Evolutionary conservation across 208 protist species (phyloP).

Genomic region (Trypanosoma scelopori): DNA sequence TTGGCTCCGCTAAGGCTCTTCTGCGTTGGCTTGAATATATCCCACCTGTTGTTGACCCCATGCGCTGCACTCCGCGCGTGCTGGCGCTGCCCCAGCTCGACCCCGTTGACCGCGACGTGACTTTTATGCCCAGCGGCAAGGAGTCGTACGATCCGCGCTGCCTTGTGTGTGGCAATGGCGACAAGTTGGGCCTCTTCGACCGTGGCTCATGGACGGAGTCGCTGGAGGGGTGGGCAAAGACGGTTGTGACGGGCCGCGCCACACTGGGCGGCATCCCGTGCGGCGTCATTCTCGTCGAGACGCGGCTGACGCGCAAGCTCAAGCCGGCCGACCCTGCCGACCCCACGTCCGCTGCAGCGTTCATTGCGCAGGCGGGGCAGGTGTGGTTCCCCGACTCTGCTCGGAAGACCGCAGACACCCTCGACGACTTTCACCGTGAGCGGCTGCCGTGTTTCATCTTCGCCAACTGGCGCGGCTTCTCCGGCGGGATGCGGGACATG

Average conservation of each 20-base stretch:
- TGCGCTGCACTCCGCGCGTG: slow-evolving; percentile 44
- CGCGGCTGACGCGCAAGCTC: slow-evolving; percentile 91
- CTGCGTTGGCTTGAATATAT: slow-evolving; percentile 93
- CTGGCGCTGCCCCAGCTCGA: slow-evolving; percentile 43
- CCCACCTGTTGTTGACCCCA: slow-evolving; percentile 51
- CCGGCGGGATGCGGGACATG: slow-evolving; percentile 98
- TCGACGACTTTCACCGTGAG: slow-evolving; percentile 97
- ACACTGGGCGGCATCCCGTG: slow-evolving; percentile 97
- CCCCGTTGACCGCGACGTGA: slow-evolving; percentile 79
- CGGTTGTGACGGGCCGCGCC: slow-evolving; percentile 95
- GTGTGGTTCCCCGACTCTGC: slow-evolving; percentile 98
- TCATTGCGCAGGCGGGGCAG: slow-evolving; percentile 86
- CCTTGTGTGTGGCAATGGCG: slow-evolving; percentile 60
- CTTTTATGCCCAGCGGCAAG: slow-evolving; percentile 57
- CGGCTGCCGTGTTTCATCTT: slow-evolving; percentile 97
- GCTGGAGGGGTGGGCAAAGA: slow-evolving; percentile 96
- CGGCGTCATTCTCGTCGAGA: slow-evolving; percentile 97
- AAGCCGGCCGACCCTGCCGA: slow-evolving; percentile 96
- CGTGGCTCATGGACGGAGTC: slow-evolving; percentile 90
- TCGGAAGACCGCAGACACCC: slow-evolving; percentile 97
- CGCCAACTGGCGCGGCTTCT: slow-evolving; percentile 99
- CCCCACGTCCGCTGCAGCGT: slow-evolving; percentile 66
- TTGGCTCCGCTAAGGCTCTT: slow-evolving; percentile 61
- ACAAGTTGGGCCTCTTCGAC: slow-evolving; percentile 88
- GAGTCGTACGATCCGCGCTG: slow-evolving; percentile 85